These are phyloP conservation scores for Clavaria fumosa DNA, from an alignment of 768 basidiomycete genomes.

Conservation along the genomic window DNA sequence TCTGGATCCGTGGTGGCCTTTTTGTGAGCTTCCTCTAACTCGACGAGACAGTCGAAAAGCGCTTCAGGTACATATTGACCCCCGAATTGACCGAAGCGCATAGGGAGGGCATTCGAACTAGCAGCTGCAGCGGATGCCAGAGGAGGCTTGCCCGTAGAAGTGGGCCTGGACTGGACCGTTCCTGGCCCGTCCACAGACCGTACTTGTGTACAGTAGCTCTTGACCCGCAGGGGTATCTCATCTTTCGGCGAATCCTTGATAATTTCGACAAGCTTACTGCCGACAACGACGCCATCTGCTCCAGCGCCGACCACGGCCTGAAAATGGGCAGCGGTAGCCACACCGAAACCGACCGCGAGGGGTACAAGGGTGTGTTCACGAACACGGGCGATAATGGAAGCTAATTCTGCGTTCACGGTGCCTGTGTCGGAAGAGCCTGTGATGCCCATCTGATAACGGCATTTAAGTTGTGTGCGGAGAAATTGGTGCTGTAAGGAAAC, in stretches of 20 bases:
- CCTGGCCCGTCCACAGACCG: conserved; percentile 28
- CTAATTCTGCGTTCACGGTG: conserved; percentile 59
- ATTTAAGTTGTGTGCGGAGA: conserved; percentile 4
- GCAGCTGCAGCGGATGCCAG: conserved; percentile 17
- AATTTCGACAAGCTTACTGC: conserved; percentile 68
- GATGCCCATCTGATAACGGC: conserved; percentile 70
- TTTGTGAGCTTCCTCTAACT: conserved; percentile 86
- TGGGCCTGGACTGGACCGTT: conserved; percentile 20
- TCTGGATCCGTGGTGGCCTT: conserved; percentile 72
- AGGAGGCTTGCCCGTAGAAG: conserved; percentile 15
- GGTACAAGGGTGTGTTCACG: conserved; percentile 66
- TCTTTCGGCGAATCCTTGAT: conserved; percentile 50
- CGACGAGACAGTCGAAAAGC: conserved; percentile 80
- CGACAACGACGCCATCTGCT: conserved; percentile 93
- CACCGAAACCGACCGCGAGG: conserved; percentile 93
- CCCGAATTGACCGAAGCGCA: conserved; percentile 88
- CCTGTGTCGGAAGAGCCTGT: conserved; percentile 78
- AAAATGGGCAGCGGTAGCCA: conserved; percentile 82
- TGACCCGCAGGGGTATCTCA: conserved; percentile 37
- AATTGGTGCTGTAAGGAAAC: conserved; percentile 7
- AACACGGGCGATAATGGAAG: conserved; percentile 72
- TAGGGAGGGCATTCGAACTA: conserved; percentile 39
- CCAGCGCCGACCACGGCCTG: conserved; percentile 71
- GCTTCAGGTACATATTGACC: conserved; percentile 97
- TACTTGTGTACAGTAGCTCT: conserved; percentile 63